Conservation (phyloP, 257 asterid species). For the Solanum tarijense region DNA sequence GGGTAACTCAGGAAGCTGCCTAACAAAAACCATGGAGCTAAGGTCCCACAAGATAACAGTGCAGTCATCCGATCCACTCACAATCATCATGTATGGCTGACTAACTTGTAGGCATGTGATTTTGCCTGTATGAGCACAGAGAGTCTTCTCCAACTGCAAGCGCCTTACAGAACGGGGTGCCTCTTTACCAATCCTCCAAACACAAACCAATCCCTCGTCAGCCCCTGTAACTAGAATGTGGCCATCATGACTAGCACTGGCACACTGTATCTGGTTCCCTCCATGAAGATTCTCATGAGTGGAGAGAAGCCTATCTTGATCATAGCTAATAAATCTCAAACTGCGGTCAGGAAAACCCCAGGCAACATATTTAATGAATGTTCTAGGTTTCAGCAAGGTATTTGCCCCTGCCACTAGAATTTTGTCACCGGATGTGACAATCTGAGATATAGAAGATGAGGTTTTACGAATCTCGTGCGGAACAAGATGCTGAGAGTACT, state of each 20-base stretch:
- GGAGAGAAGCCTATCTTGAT: conserved; percentile 86
- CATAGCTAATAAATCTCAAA: conserved; percentile 72
- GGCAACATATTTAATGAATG: conserved; percentile 61
- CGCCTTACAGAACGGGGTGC: conserved; percentile 66
- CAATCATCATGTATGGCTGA: conserved; percentile 98
- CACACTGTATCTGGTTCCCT: conserved; percentile 90
- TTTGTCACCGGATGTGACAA: conserved; percentile 58
- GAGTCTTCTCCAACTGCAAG: conserved; percentile 65
- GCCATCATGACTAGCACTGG: conserved; percentile 87
- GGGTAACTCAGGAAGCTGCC: conserved; percentile 91
- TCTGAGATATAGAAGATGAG: conserved; percentile 73
- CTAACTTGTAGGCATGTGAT: conserved; percentile 79
- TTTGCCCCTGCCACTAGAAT: conserved; percentile 71
- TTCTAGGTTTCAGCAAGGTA: conserved; percentile 71
- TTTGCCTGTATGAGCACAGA: conserved; percentile 78
- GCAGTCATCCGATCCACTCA: conserved; percentile 92
- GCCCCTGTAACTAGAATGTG: conserved; percentile 82
- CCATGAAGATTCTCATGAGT: conserved; percentile 98
- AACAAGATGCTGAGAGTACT: conserved; percentile 51
- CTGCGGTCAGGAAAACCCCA: conserved; percentile 99
- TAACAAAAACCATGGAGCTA: conserved; percentile 68
- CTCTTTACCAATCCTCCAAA: conserved; percentile 76
- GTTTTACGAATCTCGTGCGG: conserved; percentile 77
- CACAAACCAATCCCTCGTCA: conserved; percentile 75
- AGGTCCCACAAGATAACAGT: conserved; percentile 91